These are phyloP conservation scores for Balakata baccata DNA, from an alignment of 345 rosid genomes.

Conservation along the genomic window DNA sequence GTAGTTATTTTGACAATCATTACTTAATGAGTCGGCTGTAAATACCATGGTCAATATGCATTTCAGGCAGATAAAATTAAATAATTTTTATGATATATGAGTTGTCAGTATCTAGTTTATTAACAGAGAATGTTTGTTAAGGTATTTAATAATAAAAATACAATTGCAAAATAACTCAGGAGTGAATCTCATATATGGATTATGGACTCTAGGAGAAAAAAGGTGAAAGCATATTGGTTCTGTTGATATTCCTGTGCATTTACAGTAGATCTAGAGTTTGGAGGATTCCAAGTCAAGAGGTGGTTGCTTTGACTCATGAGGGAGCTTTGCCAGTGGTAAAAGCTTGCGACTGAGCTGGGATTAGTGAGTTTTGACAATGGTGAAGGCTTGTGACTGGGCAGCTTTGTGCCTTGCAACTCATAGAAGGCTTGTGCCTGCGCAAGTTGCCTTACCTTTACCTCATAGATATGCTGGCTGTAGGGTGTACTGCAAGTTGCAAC, in stretches of 20 bases:
- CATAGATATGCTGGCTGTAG: neutral
- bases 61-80: too few relatives aligned
- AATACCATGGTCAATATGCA: too few relatives aligned
- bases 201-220: neutral
- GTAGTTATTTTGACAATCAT: too few relatives aligned
- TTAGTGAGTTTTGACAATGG: neutral
- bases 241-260: neutral
- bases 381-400: neutral
- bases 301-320: neutral
- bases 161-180: neutral
- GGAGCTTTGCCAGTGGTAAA: neutral
- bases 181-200: neutral
- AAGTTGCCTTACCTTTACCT: neutral
- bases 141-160: neutral
- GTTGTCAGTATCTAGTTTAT: too few relatives aligned
- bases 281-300: neutral
- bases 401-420: neutral
- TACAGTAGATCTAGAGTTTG: neutral
- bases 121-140: too few relatives aligned
- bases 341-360: neutral
- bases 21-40: too few relatives aligned
- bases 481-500: too few relatives aligned
- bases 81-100: too few relatives aligned
- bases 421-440: neutral
- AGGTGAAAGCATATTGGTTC: neutral